phyloP scores from a whole-genome alignment of 305 asterid species.

The Solanum aculeatissimum region DNA sequence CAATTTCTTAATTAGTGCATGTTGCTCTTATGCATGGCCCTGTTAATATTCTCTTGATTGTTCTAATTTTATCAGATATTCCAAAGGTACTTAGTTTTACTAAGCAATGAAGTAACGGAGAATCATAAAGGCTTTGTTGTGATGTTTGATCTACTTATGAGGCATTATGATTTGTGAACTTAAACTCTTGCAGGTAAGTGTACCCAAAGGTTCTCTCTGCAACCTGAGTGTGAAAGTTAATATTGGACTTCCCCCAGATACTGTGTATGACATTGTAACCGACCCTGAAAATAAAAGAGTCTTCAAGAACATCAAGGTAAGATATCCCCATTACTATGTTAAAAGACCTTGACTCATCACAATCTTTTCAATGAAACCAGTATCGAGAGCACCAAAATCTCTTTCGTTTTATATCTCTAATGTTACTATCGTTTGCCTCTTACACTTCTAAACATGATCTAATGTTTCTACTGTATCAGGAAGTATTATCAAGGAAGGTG shows the following conservation, averaged over 20 bases:
- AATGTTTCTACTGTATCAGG: slow-evolving; percentile 32
- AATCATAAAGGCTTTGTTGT: background rate
- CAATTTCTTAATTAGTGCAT: background rate
- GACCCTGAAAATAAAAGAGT: slow-evolving; percentile 86
- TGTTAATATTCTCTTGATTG: background rate
- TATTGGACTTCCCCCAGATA: slow-evolving; percentile 93
- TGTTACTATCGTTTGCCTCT: background rate
- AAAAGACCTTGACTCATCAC: background rate
- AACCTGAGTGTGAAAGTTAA: slow-evolving; percentile 43
- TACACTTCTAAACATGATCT: background rate
- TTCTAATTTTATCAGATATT: background rate
- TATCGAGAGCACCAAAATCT: background rate
- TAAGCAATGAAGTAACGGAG: background rate
- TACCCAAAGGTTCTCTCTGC: slow-evolving; percentile 89
- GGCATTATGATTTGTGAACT: background rate
- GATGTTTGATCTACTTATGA: background rate
- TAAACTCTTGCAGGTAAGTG: slow-evolving; percentile 50
- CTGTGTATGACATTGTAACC: slow-evolving; percentile 61
- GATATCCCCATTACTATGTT: background rate
- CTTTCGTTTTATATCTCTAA: background rate
- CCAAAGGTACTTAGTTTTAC: background rate
- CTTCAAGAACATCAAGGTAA: slow-evolving; percentile 86
- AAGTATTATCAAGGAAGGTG: slow-evolving; percentile 72
- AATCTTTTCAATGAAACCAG: background rate
- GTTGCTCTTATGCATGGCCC: background rate